Evolutionary conservation across 2,329 filamentous ascomycete genomes (phyloP), one percentile per base, ranked within the genome.

Genomic region (Ophiostoma pallidulum): DNA sequence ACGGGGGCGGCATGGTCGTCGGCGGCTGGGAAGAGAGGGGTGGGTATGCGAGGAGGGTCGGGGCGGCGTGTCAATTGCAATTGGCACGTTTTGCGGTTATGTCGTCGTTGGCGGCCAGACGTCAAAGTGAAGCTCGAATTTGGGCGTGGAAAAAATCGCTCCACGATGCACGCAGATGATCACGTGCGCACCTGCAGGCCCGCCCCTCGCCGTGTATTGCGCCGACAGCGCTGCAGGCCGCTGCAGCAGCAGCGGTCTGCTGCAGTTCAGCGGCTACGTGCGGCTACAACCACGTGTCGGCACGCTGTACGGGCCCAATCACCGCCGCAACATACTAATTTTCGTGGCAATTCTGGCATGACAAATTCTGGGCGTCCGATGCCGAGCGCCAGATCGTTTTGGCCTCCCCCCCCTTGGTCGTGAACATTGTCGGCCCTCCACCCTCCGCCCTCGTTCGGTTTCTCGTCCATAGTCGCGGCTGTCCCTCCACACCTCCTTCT

Each of bases 1-100:
- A 87, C 87, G 54, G 56, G 78, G 71, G 64, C n/a, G 35, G 46
- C 28, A 45, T 47, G 31, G 31, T 26, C 39, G 28, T 35, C 31
- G 32, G 10, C 37, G 26, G 37, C 16, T 14, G 41, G 12, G 12
- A 16, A 36, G 7, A 9, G 24, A 22, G 40, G 12, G 2, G 29
- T 35, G 3, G n/a, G 10, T 41, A n/a, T n/a, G n/a, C n/a, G n/a
- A n/a, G n/a, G n/a, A n/a, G n/a, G n/a, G n/a, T n/a, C n/a, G n/a
- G n/a, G n/a, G n/a, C 24, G 24, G 24, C 6, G 5, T 28, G 24
- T 28, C 6, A 28, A 28, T 6, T 28, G 24, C 24, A 5, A 28
- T 6, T 28, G 5, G 24, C 24, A 6, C 24, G 24, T 28, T 5
- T 28, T 28, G 6, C 10, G 6, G 24, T 28, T 5, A 6, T 28